A percentile compares a stretch with the other conserved stretches of the same genome.
phyloP scores from a whole-genome alignment of 1,139 yeast species.

The Kodamaea sp. region DNA sequence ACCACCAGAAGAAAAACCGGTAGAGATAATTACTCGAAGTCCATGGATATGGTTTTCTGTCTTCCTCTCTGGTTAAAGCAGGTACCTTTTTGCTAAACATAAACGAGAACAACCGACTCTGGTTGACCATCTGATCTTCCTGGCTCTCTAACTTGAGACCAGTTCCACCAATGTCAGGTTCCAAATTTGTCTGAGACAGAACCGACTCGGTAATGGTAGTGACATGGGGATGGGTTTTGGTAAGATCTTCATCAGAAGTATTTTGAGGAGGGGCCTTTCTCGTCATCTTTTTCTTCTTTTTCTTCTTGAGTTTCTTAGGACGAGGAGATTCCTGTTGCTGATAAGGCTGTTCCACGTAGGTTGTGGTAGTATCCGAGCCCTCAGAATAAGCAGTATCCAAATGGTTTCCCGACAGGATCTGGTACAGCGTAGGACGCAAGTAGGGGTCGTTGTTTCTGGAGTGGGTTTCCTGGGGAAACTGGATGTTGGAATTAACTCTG shows the following conservation, averaged over 20 bases:
- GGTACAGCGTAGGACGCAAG: constrained; percentile 4
- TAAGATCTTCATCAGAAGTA: background rate
- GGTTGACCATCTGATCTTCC: constrained; percentile 15
- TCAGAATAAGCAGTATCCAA: constrained; percentile 8
- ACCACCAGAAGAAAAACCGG: constrained; percentile 42
- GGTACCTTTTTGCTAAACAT: constrained; percentile 38
- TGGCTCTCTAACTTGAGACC: constrained; percentile 7
- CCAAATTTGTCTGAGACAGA: constrained; percentile 18
- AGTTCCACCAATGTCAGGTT: constrained; percentile 11
- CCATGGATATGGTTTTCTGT: constrained; percentile 43
- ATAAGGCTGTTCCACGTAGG: constrained; percentile 12
- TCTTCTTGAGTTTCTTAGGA: constrained; percentile 2
- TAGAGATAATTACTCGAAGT: constrained; percentile 24
- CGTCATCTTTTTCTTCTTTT: constrained; percentile 2
- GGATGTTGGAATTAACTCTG: no score
- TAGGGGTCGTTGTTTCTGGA: constrained; percentile 5
- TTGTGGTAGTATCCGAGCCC: constrained; percentile 11
- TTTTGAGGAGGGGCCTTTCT: background rate
- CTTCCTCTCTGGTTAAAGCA: constrained; percentile 36
- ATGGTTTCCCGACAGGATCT: constrained; percentile 3
- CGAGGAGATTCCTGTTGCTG: constrained; percentile 8
- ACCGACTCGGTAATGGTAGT: constrained; percentile 3
- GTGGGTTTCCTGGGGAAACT: constrained; percentile 3
- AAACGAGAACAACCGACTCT: constrained; percentile 24
- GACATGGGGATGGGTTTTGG: background rate